Conservation (phyloP, 768 basidiomycete genomes). For the Amylocystis lapponica region DNA sequence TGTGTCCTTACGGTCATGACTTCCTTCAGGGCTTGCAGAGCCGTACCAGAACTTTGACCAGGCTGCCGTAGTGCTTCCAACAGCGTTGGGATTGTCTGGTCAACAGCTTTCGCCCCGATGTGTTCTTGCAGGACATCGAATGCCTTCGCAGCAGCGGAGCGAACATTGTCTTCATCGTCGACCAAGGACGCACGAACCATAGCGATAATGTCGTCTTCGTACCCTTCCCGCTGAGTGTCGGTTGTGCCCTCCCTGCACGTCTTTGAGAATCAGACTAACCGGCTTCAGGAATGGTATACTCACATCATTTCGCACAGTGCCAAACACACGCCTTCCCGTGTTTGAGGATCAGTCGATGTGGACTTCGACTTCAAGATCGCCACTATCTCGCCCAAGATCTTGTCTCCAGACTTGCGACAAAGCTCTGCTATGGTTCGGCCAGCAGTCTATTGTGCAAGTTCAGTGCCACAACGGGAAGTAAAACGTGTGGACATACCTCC, state of each 20-base stretch:
- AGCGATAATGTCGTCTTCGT: slow-evolving; percentile 83
- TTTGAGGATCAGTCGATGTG: slow-evolving; percentile 54
- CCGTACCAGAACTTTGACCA: slow-evolving; percentile 91
- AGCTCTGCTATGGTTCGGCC: slow-evolving; percentile 81
- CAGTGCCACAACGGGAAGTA: background rate
- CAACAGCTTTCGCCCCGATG: slow-evolving; percentile 87
- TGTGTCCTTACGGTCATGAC: slow-evolving; percentile 74
- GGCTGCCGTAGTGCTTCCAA: slow-evolving; percentile 91
- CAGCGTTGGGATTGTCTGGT: slow-evolving; percentile 93
- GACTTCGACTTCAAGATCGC: slow-evolving; percentile 67
- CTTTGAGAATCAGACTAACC: background rate
- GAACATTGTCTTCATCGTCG: slow-evolving; percentile 80
- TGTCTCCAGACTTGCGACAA: slow-evolving; percentile 94
- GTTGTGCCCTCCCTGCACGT: slow-evolving; percentile 71
- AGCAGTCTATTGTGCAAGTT: slow-evolving; percentile 60
- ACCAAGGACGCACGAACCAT: slow-evolving; percentile 83
- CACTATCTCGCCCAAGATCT: slow-evolving; percentile 79
- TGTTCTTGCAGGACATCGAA: slow-evolving; percentile 93
- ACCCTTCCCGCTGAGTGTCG: slow-evolving; percentile 77
- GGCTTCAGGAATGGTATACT: slow-evolving; percentile 19
- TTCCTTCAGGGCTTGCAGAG: slow-evolving; percentile 86
- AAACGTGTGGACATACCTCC: slow-evolving; percentile 57
- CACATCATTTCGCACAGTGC: slow-evolving; percentile 87
- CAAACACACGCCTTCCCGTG: slow-evolving; percentile 80
- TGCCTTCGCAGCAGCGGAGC: slow-evolving; percentile 81